These are phyloP conservation scores for Ajuga chamaepitys DNA, from an alignment of 257 asterid genomes.

Conservation along the genomic window DNA sequence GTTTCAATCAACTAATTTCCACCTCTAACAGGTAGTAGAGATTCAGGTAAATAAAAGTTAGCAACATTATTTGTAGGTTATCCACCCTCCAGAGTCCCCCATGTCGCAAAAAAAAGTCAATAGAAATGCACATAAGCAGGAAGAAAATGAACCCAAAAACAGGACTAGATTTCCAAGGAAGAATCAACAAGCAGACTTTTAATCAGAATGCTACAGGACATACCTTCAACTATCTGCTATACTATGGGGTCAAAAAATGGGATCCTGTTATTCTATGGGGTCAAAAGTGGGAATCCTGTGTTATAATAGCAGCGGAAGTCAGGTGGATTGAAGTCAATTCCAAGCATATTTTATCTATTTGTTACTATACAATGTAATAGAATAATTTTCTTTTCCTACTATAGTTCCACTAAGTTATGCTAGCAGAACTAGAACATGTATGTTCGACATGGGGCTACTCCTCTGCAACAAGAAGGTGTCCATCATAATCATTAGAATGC, in stretches of 20 bases:
- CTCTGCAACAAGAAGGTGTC: not conserved
- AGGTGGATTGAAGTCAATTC: not conserved
- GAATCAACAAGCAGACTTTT: not conserved
- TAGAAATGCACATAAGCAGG: not conserved
- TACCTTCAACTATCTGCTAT: not conserved
- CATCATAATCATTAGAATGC: not conserved
- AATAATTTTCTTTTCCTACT: not conserved
- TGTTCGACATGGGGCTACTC: not conserved
- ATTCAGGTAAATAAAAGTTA: not conserved
- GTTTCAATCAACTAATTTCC: not conserved
- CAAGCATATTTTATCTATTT: not conserved
- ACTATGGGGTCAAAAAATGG: too few species aligned
- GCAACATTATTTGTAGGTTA: conserved; percentile 5
- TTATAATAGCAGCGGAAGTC: not conserved
- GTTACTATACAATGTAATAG: not conserved
- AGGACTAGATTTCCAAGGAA: not conserved
- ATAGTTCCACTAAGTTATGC: not conserved
- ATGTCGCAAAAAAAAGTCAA: not conserved
- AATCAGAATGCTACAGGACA: not conserved
- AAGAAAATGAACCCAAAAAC: not conserved
- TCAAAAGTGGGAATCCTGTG: not conserved
- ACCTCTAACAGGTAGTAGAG: not conserved
- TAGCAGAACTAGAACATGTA: not conserved
- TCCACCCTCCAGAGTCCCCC: not conserved
- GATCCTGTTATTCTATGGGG: conserved; percentile 11